Evolutionary conservation across 1,139 yeast species (phyloP), one percentile per base, ranked within the genome.

Genomic region (Diutina catenulata): DNA sequence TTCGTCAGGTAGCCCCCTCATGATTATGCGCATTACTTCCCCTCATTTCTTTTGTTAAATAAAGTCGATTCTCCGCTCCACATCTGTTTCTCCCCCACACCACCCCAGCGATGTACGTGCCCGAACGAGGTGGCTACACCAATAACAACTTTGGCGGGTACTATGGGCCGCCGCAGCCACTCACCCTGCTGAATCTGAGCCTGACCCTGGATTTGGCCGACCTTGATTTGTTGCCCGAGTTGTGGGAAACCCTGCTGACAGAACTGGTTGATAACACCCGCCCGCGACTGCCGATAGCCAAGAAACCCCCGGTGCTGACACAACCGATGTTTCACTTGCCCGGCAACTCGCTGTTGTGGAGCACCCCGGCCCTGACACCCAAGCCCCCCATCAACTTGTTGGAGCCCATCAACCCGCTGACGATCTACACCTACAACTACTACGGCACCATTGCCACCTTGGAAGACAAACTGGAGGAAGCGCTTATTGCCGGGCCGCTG

Each of bases 331-430:
- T 31, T 21, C 35, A 31, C 18, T 7, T 31, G 16, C 35, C 21
- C 19, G 25, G 25, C 15, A 24, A 13, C 25, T 10, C 35, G 18
- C 35, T 31, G 35, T 11, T 31, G 25, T 31, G 35, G 35, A 24
- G 20, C 25, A 31, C 35, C n/a, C 35, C 35, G 19, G 21, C 35
- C n/a, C 35, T 31, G 35, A 31, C 35, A n/a, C 35, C 35, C 10
- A 24, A 31, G 22, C 35, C 35, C 7, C 25, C 35, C 14, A 11
- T 31, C 11, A 11, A 11, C 18, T 15, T 29, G 23, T 29, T 29
- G 33, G 33, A 29, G 8, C 18, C 11, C 2, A 31, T 31, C 19
- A 31, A 31, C 18, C 35, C 35, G n/a, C 7, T 13, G 11, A 21
- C n/a, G 25, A 31, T 31, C 14, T 31, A 31, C 24, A 31, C 35